These are phyloP conservation scores for Cucumis sativus DNA, from an alignment of 306 rosid genomes.

Conservation along the genomic window DNA sequence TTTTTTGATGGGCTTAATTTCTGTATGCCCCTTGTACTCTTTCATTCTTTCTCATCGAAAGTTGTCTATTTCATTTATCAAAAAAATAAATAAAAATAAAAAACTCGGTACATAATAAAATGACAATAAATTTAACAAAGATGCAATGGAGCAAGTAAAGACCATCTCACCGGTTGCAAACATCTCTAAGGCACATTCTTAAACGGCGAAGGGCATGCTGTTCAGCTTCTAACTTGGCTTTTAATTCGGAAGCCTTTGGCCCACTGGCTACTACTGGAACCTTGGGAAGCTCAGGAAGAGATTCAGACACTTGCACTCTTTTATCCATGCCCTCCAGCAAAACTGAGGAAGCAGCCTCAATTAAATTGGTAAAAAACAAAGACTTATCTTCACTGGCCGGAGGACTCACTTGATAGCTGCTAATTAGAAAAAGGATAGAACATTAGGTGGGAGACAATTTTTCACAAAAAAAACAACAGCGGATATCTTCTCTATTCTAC, in stretches of 20 bases:
- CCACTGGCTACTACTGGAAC: conserved; percentile 80
- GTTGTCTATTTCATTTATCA: no score
- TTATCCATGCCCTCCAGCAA: conserved; percentile 41
- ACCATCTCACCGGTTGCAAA: conserved; percentile 77
- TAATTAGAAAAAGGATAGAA: conserved; percentile 10
- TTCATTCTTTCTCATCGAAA: no score
- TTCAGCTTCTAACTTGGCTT: conserved; percentile 87
- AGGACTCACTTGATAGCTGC: conserved; percentile 59
- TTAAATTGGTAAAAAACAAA: conserved; percentile 47
- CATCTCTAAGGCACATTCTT: conserved; percentile 97
- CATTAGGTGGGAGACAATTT: background rate
- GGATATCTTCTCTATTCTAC: background rate
- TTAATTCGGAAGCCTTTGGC: conserved; percentile 83
- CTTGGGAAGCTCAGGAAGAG: conserved; percentile 76
- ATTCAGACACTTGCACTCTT: conserved; percentile 31
- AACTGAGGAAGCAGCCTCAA: conserved; percentile 75
- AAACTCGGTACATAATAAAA: background rate
- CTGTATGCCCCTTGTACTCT: no score
- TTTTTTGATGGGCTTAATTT: no score
- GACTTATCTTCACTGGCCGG: conserved; percentile 61
- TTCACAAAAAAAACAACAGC: background rate
- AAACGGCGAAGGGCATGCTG: conserved; percentile 95
- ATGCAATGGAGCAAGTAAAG: background rate
- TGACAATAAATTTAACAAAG: background rate
- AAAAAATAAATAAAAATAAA: no score